Evolutionary conservation across 495 filamentous ascomycete species (phyloP).

Genomic region (Neurospora sp.): DNA sequence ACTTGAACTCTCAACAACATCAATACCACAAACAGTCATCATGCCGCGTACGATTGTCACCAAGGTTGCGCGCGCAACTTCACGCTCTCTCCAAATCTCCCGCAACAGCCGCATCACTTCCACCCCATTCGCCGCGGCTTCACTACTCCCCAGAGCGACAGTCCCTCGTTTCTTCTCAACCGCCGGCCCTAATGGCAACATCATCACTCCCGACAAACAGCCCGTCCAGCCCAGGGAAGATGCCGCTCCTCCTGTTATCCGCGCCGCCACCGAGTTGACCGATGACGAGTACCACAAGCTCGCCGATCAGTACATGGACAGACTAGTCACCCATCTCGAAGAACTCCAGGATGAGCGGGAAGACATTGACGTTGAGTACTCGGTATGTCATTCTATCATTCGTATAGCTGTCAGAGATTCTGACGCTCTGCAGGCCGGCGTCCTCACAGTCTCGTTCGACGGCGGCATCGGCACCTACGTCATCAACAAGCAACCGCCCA

Average conservation of each 20-base stretch:
- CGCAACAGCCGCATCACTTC: not conserved
- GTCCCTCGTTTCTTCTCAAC: conserved; percentile 8
- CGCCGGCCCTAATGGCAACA: conserved; percentile 8
- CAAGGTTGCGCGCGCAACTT: conserved; percentile 16
- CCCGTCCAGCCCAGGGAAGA: conserved; percentile 11
- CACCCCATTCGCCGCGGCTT: conserved; percentile 3
- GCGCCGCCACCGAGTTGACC: conserved; percentile 26
- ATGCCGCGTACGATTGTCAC: conserved; percentile 21
- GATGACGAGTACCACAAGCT: conserved; percentile 36
- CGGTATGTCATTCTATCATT: conserved; percentile 31
- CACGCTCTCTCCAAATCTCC: conserved; percentile 9
- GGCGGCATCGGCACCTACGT: conserved; percentile 67
- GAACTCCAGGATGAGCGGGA: conserved; percentile 50
- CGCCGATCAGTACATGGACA: conserved; percentile 43
- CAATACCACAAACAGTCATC: not conserved
- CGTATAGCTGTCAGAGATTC: not conserved
- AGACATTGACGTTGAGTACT: conserved; percentile 58
- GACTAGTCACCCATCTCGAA: conserved; percentile 55
- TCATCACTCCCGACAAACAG: conserved; percentile 25
- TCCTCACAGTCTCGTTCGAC: conserved; percentile 60
- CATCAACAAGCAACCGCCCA: conserved; percentile 95
- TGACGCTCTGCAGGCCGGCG: conserved; percentile 54
- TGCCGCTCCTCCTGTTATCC: conserved; percentile 5
- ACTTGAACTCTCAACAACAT: not conserved
- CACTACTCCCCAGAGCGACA: not conserved